A percentile compares a stretch with the other conserved stretches of the same genome.
Conservation (phyloP, 768 basidiomycete genomes). For the Lyophyllum decastes region DNA sequence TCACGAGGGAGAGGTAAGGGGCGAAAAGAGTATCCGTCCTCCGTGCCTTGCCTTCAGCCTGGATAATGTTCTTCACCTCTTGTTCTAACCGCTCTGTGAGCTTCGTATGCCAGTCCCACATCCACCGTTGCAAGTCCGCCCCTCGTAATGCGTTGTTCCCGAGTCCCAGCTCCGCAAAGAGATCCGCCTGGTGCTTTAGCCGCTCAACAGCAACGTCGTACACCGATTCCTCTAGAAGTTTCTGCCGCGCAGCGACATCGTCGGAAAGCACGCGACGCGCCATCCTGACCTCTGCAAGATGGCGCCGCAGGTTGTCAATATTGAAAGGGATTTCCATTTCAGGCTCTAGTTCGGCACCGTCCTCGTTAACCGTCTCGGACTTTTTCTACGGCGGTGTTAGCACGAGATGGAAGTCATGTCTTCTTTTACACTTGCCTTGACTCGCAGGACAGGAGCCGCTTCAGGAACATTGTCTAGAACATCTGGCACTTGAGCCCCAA, state of each 20-base stretch:
- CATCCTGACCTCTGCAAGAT: conserved; percentile 63
- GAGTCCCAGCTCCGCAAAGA: conserved; percentile 60
- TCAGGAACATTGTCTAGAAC: conserved; percentile 57
- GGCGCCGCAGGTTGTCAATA: conserved; percentile 66
- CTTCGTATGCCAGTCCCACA: conserved; percentile 83
- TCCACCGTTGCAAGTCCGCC: conserved; percentile 67
- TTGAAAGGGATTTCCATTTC: conserved; percentile 69
- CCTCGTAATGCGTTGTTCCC: conserved; percentile 43
- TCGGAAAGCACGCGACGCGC: conserved; percentile 65
- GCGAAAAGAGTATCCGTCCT: conserved; percentile 33
- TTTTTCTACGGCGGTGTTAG: neutral
- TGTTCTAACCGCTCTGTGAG: conserved; percentile 51
- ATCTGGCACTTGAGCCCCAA: conserved; percentile 42
- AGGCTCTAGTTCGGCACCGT: conserved; percentile 11
- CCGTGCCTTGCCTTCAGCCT: conserved; percentile 28
- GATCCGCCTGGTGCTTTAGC: conserved; percentile 60
- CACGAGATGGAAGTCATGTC: neutral
- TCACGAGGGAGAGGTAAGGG: conserved; percentile 77
- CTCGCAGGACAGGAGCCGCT: conserved; percentile 56
- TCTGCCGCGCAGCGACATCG: conserved; percentile 75
- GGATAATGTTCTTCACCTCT: conserved; percentile 50
- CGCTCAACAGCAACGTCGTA: conserved; percentile 81
- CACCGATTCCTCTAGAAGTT: conserved; percentile 80
- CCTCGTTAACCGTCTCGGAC: conserved; percentile 10
- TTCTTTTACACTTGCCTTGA: conserved; percentile 27